A percentile compares a stretch with the other conserved stretches of the same genome.
Conservation (phyloP, 1,139 yeast genomes). For the Protomyces lactucae-debilis region DNA sequence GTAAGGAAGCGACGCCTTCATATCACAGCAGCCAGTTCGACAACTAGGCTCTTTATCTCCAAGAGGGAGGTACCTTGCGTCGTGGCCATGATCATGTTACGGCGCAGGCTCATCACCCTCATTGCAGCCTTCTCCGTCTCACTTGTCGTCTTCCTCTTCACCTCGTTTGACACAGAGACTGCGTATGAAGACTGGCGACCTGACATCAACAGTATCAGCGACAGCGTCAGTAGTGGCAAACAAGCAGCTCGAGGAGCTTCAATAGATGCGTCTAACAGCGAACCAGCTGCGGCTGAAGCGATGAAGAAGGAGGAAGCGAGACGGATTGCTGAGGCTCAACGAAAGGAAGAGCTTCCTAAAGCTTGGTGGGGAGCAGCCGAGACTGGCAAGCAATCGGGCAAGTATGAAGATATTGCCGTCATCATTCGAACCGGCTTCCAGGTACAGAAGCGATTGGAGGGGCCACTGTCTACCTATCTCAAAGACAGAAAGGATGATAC, state of each 20-base stretch:
- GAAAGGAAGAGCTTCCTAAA: background rate
- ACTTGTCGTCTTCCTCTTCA: background rate
- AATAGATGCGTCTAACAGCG: background rate
- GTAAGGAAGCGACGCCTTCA: too few relatives aligned
- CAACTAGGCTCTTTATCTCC: too few relatives aligned
- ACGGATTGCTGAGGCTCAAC: background rate
- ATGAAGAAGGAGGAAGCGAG: constrained; percentile 10
- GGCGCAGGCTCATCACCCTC: background rate
- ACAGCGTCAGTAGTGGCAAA: background rate
- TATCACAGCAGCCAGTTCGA: too few relatives aligned
- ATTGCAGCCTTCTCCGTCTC: background rate
- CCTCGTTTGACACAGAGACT: background rate
- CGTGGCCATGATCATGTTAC: background rate
- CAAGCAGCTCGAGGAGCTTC: background rate
- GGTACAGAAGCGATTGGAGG: constrained; percentile 4
- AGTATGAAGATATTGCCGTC: constrained; percentile 6
- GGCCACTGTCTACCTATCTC: constrained; percentile 6
- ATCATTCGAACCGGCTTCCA: constrained; percentile 14
- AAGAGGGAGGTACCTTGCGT: too few relatives aligned
- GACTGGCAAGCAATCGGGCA: background rate
- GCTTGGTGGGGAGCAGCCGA: background rate
- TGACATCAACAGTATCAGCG: background rate
- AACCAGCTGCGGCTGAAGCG: background rate
- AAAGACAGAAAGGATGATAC: background rate
- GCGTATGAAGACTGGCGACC: background rate